Conservation (phyloP, 1,284 basidiomycete genomes). For the Trichosporon inkin region DNA sequence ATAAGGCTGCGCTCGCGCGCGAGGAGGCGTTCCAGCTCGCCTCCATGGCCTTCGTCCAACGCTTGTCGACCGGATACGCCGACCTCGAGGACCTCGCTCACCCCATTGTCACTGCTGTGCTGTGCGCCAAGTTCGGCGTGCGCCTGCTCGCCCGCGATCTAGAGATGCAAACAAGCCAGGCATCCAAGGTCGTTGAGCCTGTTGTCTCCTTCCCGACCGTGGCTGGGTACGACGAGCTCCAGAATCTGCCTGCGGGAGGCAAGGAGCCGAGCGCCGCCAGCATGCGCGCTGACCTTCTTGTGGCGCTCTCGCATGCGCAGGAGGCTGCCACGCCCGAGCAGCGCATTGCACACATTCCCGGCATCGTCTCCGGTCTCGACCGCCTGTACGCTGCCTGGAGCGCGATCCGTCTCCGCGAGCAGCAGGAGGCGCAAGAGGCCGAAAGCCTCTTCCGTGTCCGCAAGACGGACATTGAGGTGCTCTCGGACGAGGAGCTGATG, state of each 20-base stretch:
- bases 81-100: constrained; percentile 64
- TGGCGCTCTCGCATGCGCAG: constrained; percentile 56
- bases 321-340: constrained; percentile 46
- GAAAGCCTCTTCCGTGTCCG: constrained; percentile 76
- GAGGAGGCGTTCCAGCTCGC: constrained; percentile 51
- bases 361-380: constrained; percentile 61
- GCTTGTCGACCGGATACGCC: constrained; percentile 51
- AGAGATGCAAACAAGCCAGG: constrained; percentile 20
- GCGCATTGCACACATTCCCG: constrained; percentile 17
- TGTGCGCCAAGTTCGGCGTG: constrained; percentile 71
- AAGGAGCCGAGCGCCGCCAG: constrained; percentile 16
- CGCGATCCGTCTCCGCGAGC: constrained; percentile 68
- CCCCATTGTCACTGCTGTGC: constrained; percentile 62
- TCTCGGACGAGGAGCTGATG: constrained; percentile 69
- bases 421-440: constrained; percentile 62
- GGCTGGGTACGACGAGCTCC: constrained; percentile 55
- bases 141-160: constrained; percentile 52
- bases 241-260: constrained; percentile 42
- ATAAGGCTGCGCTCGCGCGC: constrained; percentile 34
- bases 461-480: constrained; percentile 58
- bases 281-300: constrained; percentile 46
- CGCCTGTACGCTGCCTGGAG: constrained; percentile 75
- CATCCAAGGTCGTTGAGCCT: constrained; percentile 39
- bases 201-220: constrained; percentile 42
- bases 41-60: constrained; percentile 51